Evolutionary conservation across 2,329 filamentous ascomycete genomes (phyloP), one percentile per base, ranked within the genome.

Genomic region (Escovopsis sp.): DNA sequence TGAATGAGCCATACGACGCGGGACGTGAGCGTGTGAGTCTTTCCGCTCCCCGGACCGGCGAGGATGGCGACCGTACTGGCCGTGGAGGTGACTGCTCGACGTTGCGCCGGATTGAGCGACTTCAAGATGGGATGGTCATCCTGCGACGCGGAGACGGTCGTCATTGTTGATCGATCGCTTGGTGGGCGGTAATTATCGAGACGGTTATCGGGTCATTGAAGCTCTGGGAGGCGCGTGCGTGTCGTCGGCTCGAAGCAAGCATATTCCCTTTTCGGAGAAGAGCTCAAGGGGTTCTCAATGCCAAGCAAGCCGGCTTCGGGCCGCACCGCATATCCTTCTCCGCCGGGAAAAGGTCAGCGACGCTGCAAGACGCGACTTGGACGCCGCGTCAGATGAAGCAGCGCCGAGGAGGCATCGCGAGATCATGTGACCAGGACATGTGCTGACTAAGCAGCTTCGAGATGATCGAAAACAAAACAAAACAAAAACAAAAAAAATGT

Each of bases 21-120:
- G 37, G 88, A 85, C 0, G 88, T 94, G 42, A 98, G 70, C 1
- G 91, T 96, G 61, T 95, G 93, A 12, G 89, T 98, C 63, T 98
- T 96, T 18, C 91, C 89, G 47, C 76, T 81, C 15, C 78, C 79
- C 3, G 75, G 79, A 0, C 77, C 77, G 34, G 79, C 79, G 36
- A 83, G 62, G 43, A 83, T 82, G 39, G 79, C 78, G 15, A 83
- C 72, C 0, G 73, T 77, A 8, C 65, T 51, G 3, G 69, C 62
- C 30, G 59, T 51, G 5, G 73, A 75, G 18, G 66, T 71, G 30
- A 77, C 74, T 4, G 74, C 74, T 9, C 66, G 69, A 26, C 64
- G 59, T 57, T 78, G 74, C 12, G 73, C 73, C 34, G 62, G 51
- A 49, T 78, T 78, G 28, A 77, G 61, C 38, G 65, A 68, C 43